Percentiles rank a stretch among this genome's conserved stretches.
Evolutionary conservation across 116 monocot genomes (phyloP).

Genomic region (Thalassia testudinum): DNA sequence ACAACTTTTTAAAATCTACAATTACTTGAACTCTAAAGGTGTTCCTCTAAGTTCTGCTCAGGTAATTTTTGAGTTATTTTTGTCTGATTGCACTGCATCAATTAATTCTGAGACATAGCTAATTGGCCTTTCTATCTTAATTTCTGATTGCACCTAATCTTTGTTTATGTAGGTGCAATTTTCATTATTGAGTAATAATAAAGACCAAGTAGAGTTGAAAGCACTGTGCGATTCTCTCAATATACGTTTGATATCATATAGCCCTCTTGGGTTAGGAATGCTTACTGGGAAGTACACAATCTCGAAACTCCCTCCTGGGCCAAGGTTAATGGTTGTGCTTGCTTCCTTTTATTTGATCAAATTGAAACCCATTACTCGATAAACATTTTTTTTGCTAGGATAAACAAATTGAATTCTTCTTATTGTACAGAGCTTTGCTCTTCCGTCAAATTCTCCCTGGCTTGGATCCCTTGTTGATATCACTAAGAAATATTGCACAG

Average conservation of each 20-base stretch:
- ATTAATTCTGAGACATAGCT: too few relatives aligned
- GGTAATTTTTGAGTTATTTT: conserved; percentile 40
- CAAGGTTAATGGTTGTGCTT: conserved; percentile 32
- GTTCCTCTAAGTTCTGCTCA: conserved; percentile 89
- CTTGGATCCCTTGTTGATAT: conserved; percentile 46
- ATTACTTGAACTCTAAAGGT: conserved; percentile 63
- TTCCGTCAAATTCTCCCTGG: conserved; percentile 91
- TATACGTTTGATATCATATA: conserved; percentile 79
- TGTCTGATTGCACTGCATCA: neutral
- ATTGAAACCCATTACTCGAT: too few relatives aligned
- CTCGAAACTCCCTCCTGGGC: conserved; percentile 70
- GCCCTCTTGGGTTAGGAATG: conserved; percentile 95
- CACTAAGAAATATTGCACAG: conserved; percentile 40
- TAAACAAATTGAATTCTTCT: neutral
- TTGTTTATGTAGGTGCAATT: conserved; percentile 62
- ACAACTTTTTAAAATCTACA: conserved; percentile 85
- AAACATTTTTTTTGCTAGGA: too few relatives aligned
- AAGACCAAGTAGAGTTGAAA: conserved; percentile 80
- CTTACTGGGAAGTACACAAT: conserved; percentile 79
- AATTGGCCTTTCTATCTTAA: too few relatives aligned
- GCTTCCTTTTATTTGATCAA: neutral
- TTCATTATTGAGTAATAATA: conserved; percentile 79
- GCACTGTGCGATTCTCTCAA: conserved; percentile 73
- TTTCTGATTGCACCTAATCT: neutral
- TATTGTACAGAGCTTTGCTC: conserved; percentile 39